These are phyloP conservation scores for Hebeloma cylindrosporum DNA, from an alignment of 768 basidiomycete genomes.

Conservation along the genomic window DNA sequence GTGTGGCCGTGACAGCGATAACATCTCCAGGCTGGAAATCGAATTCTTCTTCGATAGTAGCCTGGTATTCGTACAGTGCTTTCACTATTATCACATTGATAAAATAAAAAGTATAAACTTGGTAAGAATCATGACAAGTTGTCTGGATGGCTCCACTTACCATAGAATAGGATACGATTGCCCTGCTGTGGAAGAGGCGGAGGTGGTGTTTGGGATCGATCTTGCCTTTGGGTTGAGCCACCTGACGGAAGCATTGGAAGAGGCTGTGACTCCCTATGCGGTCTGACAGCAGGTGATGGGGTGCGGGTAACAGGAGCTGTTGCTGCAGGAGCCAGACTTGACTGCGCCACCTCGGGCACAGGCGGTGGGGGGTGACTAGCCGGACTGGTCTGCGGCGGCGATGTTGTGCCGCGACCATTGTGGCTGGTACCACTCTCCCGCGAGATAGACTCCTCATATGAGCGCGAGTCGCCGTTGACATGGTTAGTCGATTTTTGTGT, in stretches of 20 bases:
- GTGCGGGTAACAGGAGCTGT: constrained; percentile 7
- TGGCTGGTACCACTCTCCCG: constrained; percentile 6
- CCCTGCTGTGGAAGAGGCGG: constrained; percentile 26
- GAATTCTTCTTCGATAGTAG: constrained; percentile 89
- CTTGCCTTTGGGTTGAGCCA: constrained; percentile 19
- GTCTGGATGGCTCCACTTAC: too few relatives aligned
- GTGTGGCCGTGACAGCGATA: constrained; percentile 92
- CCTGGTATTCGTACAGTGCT: constrained; percentile 85
- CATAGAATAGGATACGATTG: constrained; percentile 77
- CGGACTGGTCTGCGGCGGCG: constrained; percentile 28
- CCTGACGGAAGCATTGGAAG: constrained; percentile 26
- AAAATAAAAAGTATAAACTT: constrained; percentile 1
- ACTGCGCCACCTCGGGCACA: constrained; percentile 18
- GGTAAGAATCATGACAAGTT: too few relatives aligned
- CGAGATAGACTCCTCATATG: constrained; percentile 14
- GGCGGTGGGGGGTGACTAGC: constrained; percentile 28
- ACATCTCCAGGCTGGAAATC: constrained; percentile 96
- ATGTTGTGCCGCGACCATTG: constrained; percentile 16
- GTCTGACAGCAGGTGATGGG: constrained; percentile 17
- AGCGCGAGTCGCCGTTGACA: constrained; percentile 21
- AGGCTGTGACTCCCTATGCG: constrained; percentile 26
- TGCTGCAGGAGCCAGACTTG: constrained; percentile 10
- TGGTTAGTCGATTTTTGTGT: constrained; percentile 5
- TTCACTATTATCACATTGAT: too few relatives aligned
- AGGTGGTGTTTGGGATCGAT: constrained; percentile 26